Evolutionary conservation across 2,329 filamentous ascomycete genomes (phyloP), one percentile per base, ranked within the genome.

Genomic region (Graphiopsis chlorocephala): DNA sequence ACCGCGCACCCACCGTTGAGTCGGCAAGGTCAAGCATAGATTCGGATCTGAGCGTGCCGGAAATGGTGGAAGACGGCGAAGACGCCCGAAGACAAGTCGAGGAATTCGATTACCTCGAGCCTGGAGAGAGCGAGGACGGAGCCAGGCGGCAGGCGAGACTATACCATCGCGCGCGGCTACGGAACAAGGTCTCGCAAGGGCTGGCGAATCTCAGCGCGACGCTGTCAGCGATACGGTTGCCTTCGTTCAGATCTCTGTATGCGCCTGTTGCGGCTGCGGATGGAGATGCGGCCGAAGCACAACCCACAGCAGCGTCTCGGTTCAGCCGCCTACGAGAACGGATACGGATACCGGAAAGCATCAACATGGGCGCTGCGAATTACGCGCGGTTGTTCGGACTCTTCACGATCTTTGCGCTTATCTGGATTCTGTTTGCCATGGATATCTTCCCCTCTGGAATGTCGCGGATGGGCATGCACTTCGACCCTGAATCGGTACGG

Each of bases 341-440:
- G 3, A 35, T 61, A 53, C 50, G 53, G 17, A n/a, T 33, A 1
- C 47, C 56, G 15, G 80, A 84, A 42, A 78, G 82, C 64, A 82
- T 81, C 66, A 74, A 74, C 59, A 81, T 86, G 23, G 82, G 82
- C n/a, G 86, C 84, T 72, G 83, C 95, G 5, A 81, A 94, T 26
- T 76, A 93, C 52, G 89, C 89, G 45, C 87, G 94, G 31, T 75
- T 95, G 35, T 84, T 92, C 65, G 93, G 90, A 1, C 80, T 96
- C 14, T 80, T 93, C 56, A 79, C 96, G 53, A 87, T 98, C 14
- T 81, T 93, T 55, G 85, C 87, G 20, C 84, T 96, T 67, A 83
- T 97, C 50, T 98, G 96, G 77, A 80, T 94, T 61, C 82, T 98
- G 58, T 93, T 98, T 74, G 86, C 93, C 67, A 92, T 91, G 74